Evolutionary conservation across 768 basidiomycete genomes (phyloP).

Genomic region (Amanita muscaria): DNA sequence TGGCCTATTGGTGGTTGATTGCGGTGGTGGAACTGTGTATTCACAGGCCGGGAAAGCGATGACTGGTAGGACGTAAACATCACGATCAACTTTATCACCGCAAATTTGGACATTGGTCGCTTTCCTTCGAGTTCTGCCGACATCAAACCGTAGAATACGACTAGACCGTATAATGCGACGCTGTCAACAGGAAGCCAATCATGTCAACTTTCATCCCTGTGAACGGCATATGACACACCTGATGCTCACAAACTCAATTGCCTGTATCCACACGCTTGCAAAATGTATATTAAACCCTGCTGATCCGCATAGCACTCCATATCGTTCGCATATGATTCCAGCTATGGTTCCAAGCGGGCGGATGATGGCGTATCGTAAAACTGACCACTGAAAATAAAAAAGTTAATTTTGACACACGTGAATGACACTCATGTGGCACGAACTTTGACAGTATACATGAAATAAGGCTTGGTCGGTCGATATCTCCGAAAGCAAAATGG

Average conservation of each 20-base stretch:
- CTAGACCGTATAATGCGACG: slow-evolving; percentile 77
- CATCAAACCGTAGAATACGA: too few relatives aligned
- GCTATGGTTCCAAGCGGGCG: slow-evolving; percentile 57
- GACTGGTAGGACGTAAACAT: slow-evolving; percentile 87
- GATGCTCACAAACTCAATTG: slow-evolving; percentile 75
- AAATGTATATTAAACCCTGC: slow-evolving; percentile 49
- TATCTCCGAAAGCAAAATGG: slow-evolving; percentile 80
- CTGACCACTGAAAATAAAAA: slow-evolving; percentile 65
- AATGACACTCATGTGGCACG: slow-evolving; percentile 10
- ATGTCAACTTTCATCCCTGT: too few relatives aligned
- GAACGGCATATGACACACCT: too few relatives aligned
- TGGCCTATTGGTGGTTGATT: too few relatives aligned
- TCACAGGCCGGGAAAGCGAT: slow-evolving; percentile 31
- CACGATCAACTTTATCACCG: slow-evolving; percentile 80
- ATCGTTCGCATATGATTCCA: slow-evolving; percentile 70
- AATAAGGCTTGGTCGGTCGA: slow-evolving; percentile 82
- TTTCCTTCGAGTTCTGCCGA: slow-evolving; percentile 68
- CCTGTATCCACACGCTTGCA: slow-evolving; percentile 63
- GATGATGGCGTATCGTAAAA: slow-evolving; percentile 84
- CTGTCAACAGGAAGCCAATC: too few relatives aligned
- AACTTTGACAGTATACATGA: slow-evolving; percentile 87
- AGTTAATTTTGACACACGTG: slow-evolving; percentile 49
- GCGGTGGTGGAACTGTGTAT: background rate
- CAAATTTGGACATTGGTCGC: slow-evolving; percentile 77
- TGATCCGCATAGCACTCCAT: slow-evolving; percentile 60